Percentiles rank a stretch among this genome's conserved stretches.
Conservation (phyloP, 179 eudicot species). For the Spinacia oleracea region DNA sequence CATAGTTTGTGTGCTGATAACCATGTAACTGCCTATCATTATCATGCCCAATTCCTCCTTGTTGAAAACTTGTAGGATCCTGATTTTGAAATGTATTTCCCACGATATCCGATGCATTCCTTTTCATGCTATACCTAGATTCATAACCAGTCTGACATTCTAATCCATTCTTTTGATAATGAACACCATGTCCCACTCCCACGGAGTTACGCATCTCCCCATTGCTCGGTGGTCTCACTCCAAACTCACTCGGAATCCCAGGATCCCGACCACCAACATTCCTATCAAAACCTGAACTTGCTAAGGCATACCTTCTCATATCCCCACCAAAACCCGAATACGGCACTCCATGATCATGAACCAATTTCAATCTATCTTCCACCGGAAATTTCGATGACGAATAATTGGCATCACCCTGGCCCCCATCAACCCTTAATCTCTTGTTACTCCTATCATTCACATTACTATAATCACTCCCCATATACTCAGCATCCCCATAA, state of each 20-base stretch:
- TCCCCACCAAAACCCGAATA: conserved; percentile 18
- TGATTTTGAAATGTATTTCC: conserved; percentile 22
- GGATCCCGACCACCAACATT: conserved; percentile 21
- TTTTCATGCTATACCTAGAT: conserved; percentile 8
- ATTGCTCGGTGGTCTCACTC: not conserved
- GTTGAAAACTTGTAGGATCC: conserved; percentile 11
- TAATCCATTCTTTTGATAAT: conserved; percentile 25
- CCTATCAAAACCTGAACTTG: conserved; percentile 27
- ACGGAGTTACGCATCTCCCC: not conserved
- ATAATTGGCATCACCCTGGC: conserved; percentile 22
- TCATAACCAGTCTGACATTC: conserved; percentile 23
- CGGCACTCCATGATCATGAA: conserved; percentile 65
- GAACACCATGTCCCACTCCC: conserved; percentile 26
- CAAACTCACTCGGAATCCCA: conserved; percentile 5
- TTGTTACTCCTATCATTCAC: conserved; percentile 47
- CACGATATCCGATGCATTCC: conserved; percentile 13
- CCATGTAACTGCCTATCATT: conserved; percentile 25
- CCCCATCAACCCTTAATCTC: conserved; percentile 58
- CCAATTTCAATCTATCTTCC: conserved; percentile 47
- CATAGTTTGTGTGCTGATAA: conserved; percentile 26
- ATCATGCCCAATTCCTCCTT: conserved; percentile 25
- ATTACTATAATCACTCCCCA: conserved; percentile 16
- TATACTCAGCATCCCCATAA: conserved; percentile 30
- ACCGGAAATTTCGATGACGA: not conserved
- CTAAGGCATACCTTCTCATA: conserved; percentile 20